Conservation (phyloP, 2,329 filamentous ascomycete species). For the Claviceps spartinae region DNA sequence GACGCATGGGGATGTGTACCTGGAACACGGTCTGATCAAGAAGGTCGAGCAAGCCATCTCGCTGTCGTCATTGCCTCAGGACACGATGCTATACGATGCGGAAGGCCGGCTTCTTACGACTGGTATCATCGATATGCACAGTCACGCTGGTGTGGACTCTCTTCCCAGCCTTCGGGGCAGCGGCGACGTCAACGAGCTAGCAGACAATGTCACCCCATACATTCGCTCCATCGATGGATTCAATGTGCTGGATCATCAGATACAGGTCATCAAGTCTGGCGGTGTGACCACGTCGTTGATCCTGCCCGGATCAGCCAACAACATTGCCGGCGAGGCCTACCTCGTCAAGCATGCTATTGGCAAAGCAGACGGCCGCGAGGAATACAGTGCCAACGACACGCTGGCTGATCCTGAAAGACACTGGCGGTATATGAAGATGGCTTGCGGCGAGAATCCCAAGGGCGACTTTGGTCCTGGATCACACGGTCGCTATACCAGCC, state of each 20-base stretch:
- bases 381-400: constrained; percentile 50
- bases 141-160: constrained; percentile 46
- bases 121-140: constrained; percentile 62
- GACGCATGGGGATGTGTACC: constrained; percentile 44
- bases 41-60: constrained; percentile 34
- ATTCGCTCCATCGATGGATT: constrained; percentile 54
- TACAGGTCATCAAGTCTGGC: constrained; percentile 57
- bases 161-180: constrained; percentile 42
- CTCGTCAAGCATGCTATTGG: constrained; percentile 56
- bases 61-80: constrained; percentile 26
- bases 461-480: constrained; percentile 32
- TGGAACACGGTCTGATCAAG: constrained; percentile 48
- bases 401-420: constrained; percentile 50
- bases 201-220: constrained; percentile 51
- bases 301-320: constrained; percentile 57
- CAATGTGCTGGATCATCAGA: constrained; percentile 48
- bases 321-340: constrained; percentile 58
- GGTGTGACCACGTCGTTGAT: constrained; percentile 58
- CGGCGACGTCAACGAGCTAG: constrained; percentile 50
- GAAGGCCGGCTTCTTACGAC: constrained; percentile 47
- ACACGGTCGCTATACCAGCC: constrained; percentile 38
- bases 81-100: constrained; percentile 41
- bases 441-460: constrained; percentile 59
- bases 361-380: constrained; percentile 41
- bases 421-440: constrained; percentile 67